phyloP scores from a whole-genome alignment of 108 stramenopile species.

The Cyclotella cryptica region DNA sequence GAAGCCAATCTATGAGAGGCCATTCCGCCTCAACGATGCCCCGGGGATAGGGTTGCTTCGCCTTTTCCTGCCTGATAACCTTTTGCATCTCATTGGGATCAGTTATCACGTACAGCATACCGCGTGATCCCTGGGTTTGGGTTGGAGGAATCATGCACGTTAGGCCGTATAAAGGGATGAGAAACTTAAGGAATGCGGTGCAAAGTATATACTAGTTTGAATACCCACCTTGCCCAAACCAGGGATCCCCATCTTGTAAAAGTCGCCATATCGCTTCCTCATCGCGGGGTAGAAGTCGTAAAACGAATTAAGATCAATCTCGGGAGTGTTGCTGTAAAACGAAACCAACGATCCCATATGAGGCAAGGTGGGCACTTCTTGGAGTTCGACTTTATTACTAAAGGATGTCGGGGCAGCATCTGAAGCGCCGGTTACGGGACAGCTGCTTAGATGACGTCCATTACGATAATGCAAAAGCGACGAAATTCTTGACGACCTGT shows the following conservation, averaged over 20 bases:
- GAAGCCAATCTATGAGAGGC: constrained; percentile 22
- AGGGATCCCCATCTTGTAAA: constrained; percentile 39
- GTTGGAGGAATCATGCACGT: too few species aligned
- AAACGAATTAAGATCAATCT: not conserved
- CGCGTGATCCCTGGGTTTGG: constrained; percentile 1
- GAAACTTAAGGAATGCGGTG: too few species aligned
- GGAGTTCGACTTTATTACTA: constrained; percentile 5
- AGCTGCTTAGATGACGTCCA: constrained; percentile 17
- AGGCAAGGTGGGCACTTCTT: constrained; percentile 34
- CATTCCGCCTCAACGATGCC: constrained; percentile 27
- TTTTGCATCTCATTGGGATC: constrained; percentile 50
- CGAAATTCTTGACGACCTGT: not conserved
- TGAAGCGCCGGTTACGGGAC: constrained; percentile 3
- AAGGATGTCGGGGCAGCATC: not conserved
- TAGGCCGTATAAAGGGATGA: too few species aligned
- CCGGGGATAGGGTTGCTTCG: constrained; percentile 17
- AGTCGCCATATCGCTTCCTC: constrained; percentile 33
- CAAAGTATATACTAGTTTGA: too few species aligned
- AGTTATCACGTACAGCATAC: constrained; percentile 21
- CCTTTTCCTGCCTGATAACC: constrained; percentile 27
- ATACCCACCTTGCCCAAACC: constrained; percentile 22
- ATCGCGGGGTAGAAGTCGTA: constrained; percentile 33
- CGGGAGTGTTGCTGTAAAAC: constrained; percentile 4
- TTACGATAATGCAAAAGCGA: not conserved
- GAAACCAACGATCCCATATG: constrained; percentile 39